These are phyloP conservation scores for Aspergillus sp. DNA, from an alignment of 2,329 filamentous ascomycete genomes.

Conservation along the genomic window DNA sequence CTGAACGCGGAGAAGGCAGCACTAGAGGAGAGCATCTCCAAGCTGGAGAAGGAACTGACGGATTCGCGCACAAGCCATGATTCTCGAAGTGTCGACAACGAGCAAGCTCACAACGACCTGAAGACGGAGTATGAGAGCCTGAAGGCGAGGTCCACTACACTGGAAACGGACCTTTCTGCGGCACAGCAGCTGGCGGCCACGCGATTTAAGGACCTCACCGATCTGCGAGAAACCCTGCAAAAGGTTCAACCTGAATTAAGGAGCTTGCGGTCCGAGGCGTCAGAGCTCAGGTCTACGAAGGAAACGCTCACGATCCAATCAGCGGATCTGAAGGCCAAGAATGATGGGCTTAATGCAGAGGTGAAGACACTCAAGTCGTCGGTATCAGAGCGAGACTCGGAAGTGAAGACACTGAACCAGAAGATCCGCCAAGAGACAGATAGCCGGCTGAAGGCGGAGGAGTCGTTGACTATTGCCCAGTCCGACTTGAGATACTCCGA, in stretches of 20 bases:
- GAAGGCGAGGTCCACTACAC: constrained; percentile 56
- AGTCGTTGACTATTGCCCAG: constrained; percentile 62
- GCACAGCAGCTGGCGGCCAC: constrained; percentile 78
- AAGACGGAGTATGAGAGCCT: constrained; percentile 60
- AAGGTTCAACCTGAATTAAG: constrained; percentile 82
- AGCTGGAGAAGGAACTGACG: constrained; percentile 62
- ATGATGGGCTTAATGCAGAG: constrained; percentile 72
- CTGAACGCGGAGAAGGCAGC: constrained; percentile 59
- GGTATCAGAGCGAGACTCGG: constrained; percentile 62
- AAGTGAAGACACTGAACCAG: constrained; percentile 69
- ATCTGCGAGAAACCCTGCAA: constrained; percentile 68
- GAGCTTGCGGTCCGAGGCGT: constrained; percentile 65
- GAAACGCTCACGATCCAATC: constrained; percentile 60
- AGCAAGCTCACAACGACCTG: constrained; percentile 46
- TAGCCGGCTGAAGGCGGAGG: constrained; percentile 64
- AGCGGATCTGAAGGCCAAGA: constrained; percentile 60
- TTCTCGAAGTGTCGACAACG: constrained; percentile 38
- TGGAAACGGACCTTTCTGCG: constrained; percentile 77
- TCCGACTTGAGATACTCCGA: constrained; percentile 72
- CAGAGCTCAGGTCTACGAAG: constrained; percentile 61
- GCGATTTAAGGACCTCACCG: constrained; percentile 78
- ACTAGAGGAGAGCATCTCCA: constrained; percentile 54
- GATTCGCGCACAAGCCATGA: constrained; percentile 43
- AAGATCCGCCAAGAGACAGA: constrained; percentile 67
- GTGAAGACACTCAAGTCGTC: constrained; percentile 60